These are phyloP conservation scores for Nematocida parisii DNA, from an alignment of 371 early-diverging fungal genomes.

Conservation along the genomic window DNA sequence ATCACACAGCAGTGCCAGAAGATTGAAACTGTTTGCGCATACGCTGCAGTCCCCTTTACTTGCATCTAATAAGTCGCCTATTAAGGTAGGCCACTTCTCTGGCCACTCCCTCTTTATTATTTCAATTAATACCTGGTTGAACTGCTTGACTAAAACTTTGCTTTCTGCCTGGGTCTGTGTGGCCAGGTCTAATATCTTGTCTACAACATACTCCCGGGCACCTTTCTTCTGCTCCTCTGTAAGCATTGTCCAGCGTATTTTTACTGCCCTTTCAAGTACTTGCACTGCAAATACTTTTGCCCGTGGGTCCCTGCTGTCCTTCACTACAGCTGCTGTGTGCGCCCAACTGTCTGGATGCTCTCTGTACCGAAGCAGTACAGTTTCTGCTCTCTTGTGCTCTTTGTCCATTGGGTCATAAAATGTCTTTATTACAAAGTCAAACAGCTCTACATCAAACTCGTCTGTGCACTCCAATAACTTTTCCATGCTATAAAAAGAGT, in stretches of 20 bases:
- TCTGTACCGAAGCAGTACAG: constrained; percentile 80
- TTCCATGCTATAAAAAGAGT: constrained; percentile 62
- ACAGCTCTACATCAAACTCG: constrained; percentile 64
- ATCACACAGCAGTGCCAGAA: constrained; percentile 82
- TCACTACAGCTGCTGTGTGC: constrained; percentile 84
- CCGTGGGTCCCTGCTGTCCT: constrained; percentile 75
- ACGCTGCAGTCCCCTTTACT: constrained; percentile 81
- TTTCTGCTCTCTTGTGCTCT: constrained; percentile 61
- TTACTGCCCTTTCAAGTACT: constrained; percentile 88
- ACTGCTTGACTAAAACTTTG: constrained; percentile 63
- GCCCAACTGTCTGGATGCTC: constrained; percentile 93
- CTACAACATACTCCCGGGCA: constrained; percentile 69
- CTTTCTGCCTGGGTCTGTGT: constrained; percentile 39
- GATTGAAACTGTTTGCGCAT: constrained; percentile 96
- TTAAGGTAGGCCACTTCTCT: constrained; percentile 94
- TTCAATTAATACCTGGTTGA: constrained; percentile 71
- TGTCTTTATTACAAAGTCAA: constrained; percentile 64
- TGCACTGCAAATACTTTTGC: constrained; percentile 90
- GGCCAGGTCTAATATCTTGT: constrained; percentile 58
- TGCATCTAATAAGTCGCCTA: constrained; percentile 87
- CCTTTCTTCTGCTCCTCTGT: constrained; percentile 82
- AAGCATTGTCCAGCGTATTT: constrained; percentile 90
- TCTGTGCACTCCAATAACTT: constrained; percentile 63
- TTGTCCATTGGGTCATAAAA: constrained; percentile 43
- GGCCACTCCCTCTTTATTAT: constrained; percentile 99